Percentiles rank a stretch among this genome's conserved stretches.
phyloP scores from a whole-genome alignment of 306 rosid species.

The Glycine soja region DNA sequence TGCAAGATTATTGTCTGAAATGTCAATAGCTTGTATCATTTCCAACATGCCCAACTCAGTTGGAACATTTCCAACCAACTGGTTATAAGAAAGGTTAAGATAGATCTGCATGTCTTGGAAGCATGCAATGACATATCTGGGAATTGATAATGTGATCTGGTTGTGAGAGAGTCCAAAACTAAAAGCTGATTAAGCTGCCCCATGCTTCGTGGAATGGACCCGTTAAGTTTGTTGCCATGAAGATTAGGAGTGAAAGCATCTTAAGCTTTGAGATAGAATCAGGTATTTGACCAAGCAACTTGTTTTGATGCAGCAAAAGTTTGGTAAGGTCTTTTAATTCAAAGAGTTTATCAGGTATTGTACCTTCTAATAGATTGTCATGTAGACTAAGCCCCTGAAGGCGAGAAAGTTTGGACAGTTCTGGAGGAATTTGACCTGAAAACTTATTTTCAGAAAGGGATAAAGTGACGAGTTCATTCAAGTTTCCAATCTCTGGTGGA shows the following conservation, averaged over 20 bases:
- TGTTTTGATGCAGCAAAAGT: conserved; percentile 64
- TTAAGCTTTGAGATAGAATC: conserved; percentile 68
- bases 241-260: conserved; percentile 72
- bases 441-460: conserved; percentile 65
- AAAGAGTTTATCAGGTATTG: conserved; percentile 66
- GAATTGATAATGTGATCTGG: conserved; percentile 66
- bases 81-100: conserved; percentile 75
- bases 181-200: conserved; percentile 56
- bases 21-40: conserved; percentile 74
- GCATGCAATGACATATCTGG: conserved; percentile 54
- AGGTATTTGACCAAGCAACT: conserved; percentile 75
- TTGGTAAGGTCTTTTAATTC: conserved; percentile 58
- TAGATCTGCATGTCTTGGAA: conserved; percentile 69
- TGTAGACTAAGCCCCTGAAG: conserved; percentile 74
- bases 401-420: conserved; percentile 67
- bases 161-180: conserved; percentile 77
- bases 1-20: conserved; percentile 82
- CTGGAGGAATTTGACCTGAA: conserved; percentile 73
- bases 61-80: conserved; percentile 72
- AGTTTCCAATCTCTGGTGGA: conserved; percentile 74
- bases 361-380: conserved; percentile 67
- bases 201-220: conserved; percentile 72
- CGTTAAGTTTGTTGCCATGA: conserved; percentile 71
- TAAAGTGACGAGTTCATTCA: conserved; percentile 60
- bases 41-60: conserved; percentile 74